Evolutionary conservation across 305 asterid genomes (phyloP), one percentile per base, ranked within the genome.

Genomic region (Stenogyne calaminthoides): DNA sequence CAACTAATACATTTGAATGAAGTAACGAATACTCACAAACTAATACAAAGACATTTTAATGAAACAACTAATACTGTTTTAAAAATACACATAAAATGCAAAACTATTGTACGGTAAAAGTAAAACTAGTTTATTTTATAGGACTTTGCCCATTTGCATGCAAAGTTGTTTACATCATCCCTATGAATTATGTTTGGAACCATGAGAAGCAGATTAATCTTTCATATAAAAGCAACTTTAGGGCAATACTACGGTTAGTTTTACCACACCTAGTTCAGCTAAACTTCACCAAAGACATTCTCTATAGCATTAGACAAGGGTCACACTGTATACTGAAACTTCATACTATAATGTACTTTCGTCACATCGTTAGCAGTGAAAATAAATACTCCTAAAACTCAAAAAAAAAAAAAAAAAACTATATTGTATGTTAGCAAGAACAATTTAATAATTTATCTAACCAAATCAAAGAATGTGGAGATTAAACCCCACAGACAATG

Each of bases 241-340:
- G 54, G 15, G 32, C 64, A 62, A 51, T 32, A 40, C n/a, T 52
- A 51, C 0, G 2, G 40, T 6, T 7, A 34, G 34, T 65, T 27
- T 58, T 22, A 58, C 22, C 73, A 9, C 49, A 27, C 32, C 20
- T 46, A 14, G n/a, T 46, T n/a, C 71, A 22, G 66, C 29, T 27
- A 39, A 37, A 55, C n/a, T 52, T 51, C 64, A 20, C 27, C 60
- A 40, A 18, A 62, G 18, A 20, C 11, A 69, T 6, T 40, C n/a
- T 36, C 67, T 19, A 37, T 73, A 70, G n/a, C n/a, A 6, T n/a
- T 34, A 57, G 39, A 68, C 64, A 39, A 29, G 40, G 49, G 9
- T 40, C 39, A 5, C 46, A 9, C 27, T 25, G 11, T 19, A 18
- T 9, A 51, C 5, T 49, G 11, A 9, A 58, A 59, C 32, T 39